Evolutionary conservation across 2,329 filamentous ascomycete genomes (phyloP).

Genomic region (Stachybotrys chlorohalonatus): DNA sequence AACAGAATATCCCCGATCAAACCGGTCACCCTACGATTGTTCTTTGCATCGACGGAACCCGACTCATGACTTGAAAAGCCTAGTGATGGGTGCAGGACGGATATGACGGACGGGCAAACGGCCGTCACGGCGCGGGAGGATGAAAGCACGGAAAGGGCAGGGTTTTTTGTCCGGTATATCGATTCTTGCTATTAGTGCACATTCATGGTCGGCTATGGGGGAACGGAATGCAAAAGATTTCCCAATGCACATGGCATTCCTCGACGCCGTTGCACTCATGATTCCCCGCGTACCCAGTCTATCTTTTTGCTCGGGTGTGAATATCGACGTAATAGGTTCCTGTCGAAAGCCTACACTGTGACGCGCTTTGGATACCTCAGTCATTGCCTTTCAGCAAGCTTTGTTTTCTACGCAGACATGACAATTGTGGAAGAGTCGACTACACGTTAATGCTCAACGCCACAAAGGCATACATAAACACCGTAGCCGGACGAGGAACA

Average conservation of each 20-base stretch:
- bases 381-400: too few species aligned
- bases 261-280: constrained; percentile 7
- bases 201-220: constrained; percentile 35
- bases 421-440: too few species aligned
- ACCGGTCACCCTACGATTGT: constrained; percentile 17
- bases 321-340: too few species aligned
- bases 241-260: constrained; percentile 17
- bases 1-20: constrained; percentile 8
- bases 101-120: constrained; percentile 8
- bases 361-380: too few species aligned
- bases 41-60: constrained; percentile 12
- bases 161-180: constrained; percentile 24
- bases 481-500: too few species aligned
- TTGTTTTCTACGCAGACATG: too few species aligned
- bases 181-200: constrained; percentile 33
- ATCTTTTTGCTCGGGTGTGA: too few species aligned
- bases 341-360: too few species aligned
- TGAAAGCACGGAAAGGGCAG: constrained; percentile 18
- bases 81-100: not conserved
- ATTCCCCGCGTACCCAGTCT: not conserved
- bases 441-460: too few species aligned
- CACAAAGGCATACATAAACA: too few species aligned
- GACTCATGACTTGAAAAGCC: constrained; percentile 11
- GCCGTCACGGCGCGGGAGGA: constrained; percentile 15
- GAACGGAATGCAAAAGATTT: constrained; percentile 29